Percentiles rank a stretch among this genome's conserved stretches.
Evolutionary conservation across 2,329 filamentous ascomycete genomes (phyloP).

Genomic region (Claviceps pazoutovae): DNA sequence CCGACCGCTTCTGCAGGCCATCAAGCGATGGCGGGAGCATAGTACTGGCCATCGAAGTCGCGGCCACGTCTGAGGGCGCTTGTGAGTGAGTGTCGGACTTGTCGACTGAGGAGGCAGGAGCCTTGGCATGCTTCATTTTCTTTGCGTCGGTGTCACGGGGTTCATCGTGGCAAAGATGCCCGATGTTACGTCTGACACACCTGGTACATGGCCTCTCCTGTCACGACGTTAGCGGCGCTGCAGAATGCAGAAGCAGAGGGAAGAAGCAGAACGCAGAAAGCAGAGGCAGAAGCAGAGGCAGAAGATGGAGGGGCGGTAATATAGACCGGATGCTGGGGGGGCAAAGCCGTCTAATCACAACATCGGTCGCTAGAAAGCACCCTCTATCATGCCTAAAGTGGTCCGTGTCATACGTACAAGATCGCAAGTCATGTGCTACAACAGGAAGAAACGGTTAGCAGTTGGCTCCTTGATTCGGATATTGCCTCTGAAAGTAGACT

Average conservation of each 20-base stretch:
- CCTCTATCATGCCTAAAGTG: not conserved
- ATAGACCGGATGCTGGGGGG: not conserved
- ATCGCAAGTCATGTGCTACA: slow-evolving; percentile 83
- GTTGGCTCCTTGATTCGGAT: not conserved
- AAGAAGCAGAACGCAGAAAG: not conserved
- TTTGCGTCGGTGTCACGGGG: slow-evolving; percentile 73
- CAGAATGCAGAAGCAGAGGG: not conserved
- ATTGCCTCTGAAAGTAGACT: not conserved
- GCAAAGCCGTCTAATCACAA: not conserved
- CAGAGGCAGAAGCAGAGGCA: not conserved
- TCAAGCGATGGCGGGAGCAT: slow-evolving; percentile 38
- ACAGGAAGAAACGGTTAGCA: slow-evolving; percentile 9
- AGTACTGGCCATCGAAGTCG: slow-evolving; percentile 41
- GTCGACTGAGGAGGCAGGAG: slow-evolving; percentile 37
- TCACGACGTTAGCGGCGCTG: slow-evolving; percentile 15
- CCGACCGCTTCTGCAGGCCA: slow-evolving; percentile 20
- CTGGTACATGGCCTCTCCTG: slow-evolving; percentile 92
- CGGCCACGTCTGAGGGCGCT: slow-evolving; percentile 29
- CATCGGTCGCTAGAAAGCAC: not conserved
- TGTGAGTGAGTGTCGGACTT: slow-evolving; percentile 42
- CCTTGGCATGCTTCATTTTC: slow-evolving; percentile 51
- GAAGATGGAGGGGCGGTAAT: no score
- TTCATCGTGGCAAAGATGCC: slow-evolving; percentile 95
- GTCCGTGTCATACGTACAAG: slow-evolving; percentile 46
- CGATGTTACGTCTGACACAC: slow-evolving; percentile 97